These are phyloP conservation scores for Globisporangium parvum DNA, from an alignment of 352 stramenopile species.

Conservation along the genomic window DNA sequence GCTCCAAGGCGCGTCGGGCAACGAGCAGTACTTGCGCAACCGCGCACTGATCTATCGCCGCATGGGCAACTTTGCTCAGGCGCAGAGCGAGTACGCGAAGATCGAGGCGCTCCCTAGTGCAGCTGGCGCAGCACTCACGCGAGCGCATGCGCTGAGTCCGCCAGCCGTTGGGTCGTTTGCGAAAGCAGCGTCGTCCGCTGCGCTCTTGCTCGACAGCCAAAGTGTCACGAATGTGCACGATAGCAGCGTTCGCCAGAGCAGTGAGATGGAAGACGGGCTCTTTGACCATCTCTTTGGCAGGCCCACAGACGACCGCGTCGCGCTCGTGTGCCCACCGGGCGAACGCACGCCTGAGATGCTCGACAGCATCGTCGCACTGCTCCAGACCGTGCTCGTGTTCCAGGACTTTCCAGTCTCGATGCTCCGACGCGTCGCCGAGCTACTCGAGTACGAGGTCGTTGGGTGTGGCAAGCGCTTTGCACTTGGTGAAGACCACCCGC, in stretches of 20 bases:
- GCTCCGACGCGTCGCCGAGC: conserved; percentile 31
- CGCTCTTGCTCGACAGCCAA: background rate
- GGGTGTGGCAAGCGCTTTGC: conserved; percentile 51
- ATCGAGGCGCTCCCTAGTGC: conserved; percentile 14
- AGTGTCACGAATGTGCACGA: background rate
- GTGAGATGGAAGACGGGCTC: conserved; percentile 49
- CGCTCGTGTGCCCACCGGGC: conserved; percentile 36
- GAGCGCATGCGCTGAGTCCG: conserved; percentile 1
- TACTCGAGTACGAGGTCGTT: conserved; percentile 68
- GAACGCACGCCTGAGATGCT: conserved; percentile 41
- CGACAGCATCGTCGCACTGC: conserved; percentile 33
- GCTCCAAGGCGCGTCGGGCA: conserved; percentile 29
- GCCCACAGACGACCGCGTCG: conserved; percentile 53
- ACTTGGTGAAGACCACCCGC: conserved; percentile 46
- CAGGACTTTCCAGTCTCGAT: conserved; percentile 49
- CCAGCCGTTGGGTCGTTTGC: conserved; percentile 1
- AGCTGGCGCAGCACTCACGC: background rate
- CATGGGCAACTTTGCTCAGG: conserved; percentile 36
- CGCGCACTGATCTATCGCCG: conserved; percentile 50
- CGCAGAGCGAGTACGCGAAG: conserved; percentile 49
- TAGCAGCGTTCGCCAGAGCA: conserved; percentile 7
- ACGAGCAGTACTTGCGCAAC: conserved; percentile 46
- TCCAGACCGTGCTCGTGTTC: conserved; percentile 60
- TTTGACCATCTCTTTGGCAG: conserved; percentile 68
- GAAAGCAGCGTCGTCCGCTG: conserved; percentile 7